A percentile compares a stretch with the other conserved stretches of the same genome.
Conservation (phyloP, 768 basidiomycete genomes). For the Cytidiella melzeri region DNA sequence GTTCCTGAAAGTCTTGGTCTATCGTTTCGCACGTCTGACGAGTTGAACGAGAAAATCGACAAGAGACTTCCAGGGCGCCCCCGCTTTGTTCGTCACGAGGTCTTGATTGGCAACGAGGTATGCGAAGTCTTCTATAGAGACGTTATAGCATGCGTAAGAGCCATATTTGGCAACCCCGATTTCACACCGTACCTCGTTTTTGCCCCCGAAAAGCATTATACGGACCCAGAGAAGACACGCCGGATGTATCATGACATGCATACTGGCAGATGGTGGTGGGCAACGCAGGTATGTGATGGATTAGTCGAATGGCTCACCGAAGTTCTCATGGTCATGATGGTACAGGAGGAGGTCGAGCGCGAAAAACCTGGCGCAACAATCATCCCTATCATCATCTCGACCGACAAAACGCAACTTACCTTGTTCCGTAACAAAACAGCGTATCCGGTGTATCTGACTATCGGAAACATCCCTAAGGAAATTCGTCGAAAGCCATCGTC, state of each 20-base stretch:
- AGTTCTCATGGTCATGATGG: background rate
- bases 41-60: constrained; percentile 32
- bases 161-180: constrained; percentile 10
- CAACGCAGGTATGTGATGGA: constrained; percentile 26
- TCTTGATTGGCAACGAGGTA: constrained; percentile 24
- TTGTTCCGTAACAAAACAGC: constrained; percentile 9
- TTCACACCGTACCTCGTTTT: constrained; percentile 22
- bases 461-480: constrained; percentile 15
- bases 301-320: background rate
- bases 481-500: constrained; percentile 15
- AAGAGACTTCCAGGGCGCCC: constrained; percentile 22
- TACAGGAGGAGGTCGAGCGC: constrained; percentile 6
- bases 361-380: constrained; percentile 7
- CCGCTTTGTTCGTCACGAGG: constrained; percentile 21
- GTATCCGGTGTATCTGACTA: constrained; percentile 12
- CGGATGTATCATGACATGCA: constrained; percentile 37
- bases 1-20: constrained; percentile 23
- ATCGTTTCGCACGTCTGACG: constrained; percentile 25
- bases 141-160: constrained; percentile 28
- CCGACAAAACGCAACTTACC: constrained; percentile 8
- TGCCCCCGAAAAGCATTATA: constrained; percentile 32
- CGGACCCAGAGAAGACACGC: constrained; percentile 18
- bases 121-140: constrained; percentile 30
- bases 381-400: constrained; percentile 11
- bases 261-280: constrained; percentile 48